Base-by-base conservation (phyloP, 225 moss, liverwort and hornwort genomes). In the Pseudisothecium myosuroides region DNA sequence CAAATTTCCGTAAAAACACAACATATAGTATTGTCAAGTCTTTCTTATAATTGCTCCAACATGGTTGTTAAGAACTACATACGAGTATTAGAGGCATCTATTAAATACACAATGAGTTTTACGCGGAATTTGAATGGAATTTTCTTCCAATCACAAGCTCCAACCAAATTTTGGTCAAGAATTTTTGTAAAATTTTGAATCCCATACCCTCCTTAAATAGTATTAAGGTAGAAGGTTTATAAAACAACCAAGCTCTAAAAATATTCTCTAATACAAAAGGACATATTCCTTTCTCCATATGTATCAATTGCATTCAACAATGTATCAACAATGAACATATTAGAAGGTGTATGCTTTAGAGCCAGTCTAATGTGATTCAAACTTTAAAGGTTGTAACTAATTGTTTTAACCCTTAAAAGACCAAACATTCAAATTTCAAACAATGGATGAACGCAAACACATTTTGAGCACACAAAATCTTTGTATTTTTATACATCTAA, bases 71-170 rank as follows among this genome's bases (percentile, higher is more conserved):
- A 6, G 6, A 37, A 67, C 1, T 64, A 4, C 5, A 65, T 65
- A 36, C 7, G 1, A 5, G 18, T 1, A 65, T 65, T 65, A 36
- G 65, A 65, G 10, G 2, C 6, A 36, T 34, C 5, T 2, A 7
- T 23, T n/a, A 68, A 68, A 0, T 68, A n/a, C 17, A 67, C 7
- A n/a, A n/a, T 12, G 7, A 68, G 1, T 68, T 68, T 68, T 1
- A n/a, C 12, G 2, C 0, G 2, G 1, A 9, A 1, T 8, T 68
- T 2, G 23, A 68, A 7, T 2, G 37, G 6, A 67, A 1, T 2
- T 13, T 13, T 68, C 3, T 15, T 68, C 5, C n/a, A 22, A n/a
- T n/a, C 0, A 2, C 7, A 39, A n/a, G 7, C 3, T 68, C 23
- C 4, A 68, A n/a, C 2, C 2, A 23, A 4, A 68, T 1, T 1